phyloP scores from a whole-genome alignment of 768 basidiomycete species.

The Psilocybe cubensis region DNA sequence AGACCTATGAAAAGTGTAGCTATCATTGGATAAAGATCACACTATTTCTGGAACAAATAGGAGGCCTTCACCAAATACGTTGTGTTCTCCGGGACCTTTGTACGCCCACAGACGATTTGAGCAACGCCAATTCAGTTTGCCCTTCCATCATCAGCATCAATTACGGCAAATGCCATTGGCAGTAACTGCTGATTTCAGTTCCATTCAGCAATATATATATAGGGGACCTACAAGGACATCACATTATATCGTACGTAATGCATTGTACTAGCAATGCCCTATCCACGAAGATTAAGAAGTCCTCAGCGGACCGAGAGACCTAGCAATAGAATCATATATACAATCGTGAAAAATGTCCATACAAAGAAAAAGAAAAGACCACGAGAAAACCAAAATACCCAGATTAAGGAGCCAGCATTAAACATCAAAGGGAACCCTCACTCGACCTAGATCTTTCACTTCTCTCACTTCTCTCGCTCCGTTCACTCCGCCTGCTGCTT shows the following conservation, averaged over 20 bases:
- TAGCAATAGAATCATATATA: neutral
- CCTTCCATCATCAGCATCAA: neutral
- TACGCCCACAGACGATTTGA: neutral
- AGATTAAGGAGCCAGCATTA: neutral
- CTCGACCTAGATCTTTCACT: constrained; percentile 16
- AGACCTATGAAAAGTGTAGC: neutral
- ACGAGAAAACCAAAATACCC: neutral
- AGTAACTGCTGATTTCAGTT: neutral
- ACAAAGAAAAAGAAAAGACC: neutral
- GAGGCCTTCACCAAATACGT: neutral
- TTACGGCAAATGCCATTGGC: neutral
- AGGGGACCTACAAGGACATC: neutral
- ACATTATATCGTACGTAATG: constrained; percentile 1
- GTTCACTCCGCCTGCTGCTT: constrained; percentile 6
- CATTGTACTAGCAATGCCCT: neutral
- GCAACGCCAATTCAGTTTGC: neutral
- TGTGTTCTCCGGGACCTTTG: neutral
- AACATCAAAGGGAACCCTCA: constrained; percentile 3
- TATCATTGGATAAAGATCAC: neutral
- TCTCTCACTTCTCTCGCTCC: constrained; percentile 5
- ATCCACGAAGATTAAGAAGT: neutral
- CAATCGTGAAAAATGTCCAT: neutral
- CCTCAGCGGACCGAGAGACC: neutral
- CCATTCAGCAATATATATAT: neutral
- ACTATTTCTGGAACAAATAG: neutral